These are phyloP conservation scores for Nigrospora oryzae DNA, from an alignment of 2,329 filamentous ascomycete genomes.

Conservation along the genomic window DNA sequence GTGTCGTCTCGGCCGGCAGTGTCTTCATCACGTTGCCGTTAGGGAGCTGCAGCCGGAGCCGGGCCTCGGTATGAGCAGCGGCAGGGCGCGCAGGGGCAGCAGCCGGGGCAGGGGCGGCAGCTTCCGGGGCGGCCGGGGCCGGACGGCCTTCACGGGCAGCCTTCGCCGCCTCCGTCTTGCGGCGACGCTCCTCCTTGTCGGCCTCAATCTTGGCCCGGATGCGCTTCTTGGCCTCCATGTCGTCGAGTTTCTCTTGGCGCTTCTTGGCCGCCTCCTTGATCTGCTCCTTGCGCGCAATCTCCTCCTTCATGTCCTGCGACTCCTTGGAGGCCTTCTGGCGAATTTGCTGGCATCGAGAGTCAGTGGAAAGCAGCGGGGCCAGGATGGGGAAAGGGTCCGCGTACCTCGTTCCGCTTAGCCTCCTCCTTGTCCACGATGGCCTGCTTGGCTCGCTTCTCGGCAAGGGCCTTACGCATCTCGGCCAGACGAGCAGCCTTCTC, in stretches of 20 bases:
- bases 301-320: conserved; percentile 81
- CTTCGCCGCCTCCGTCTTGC: conserved; percentile 79
- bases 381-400: conserved; percentile 2
- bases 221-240: conserved; percentile 76
- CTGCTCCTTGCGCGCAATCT: conserved; percentile 78
- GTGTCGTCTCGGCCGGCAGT: conserved; percentile 77
- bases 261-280: conserved; percentile 86
- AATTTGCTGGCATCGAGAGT: conserved; percentile 42
- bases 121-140: conserved; percentile 29
- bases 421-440: conserved; percentile 70
- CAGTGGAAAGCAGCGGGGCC: background rate
- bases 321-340: conserved; percentile 86
- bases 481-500: conserved; percentile 76
- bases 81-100: conserved; percentile 47
- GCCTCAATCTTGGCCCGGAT: conserved; percentile 92
- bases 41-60: conserved; percentile 71
- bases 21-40: conserved; percentile 78
- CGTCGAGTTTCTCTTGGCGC: conserved; percentile 78
- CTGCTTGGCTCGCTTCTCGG: conserved; percentile 62
- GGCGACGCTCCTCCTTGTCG: conserved; percentile 81
- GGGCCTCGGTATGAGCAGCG: conserved; percentile 68
- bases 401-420: conserved; percentile 75
- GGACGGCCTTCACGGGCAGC: conserved; percentile 73
- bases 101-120: conserved; percentile 36
- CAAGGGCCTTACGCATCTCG: conserved; percentile 64